Conservation (phyloP, 1,284 basidiomycete species). For the Malassezia pachydermatis region DNA sequence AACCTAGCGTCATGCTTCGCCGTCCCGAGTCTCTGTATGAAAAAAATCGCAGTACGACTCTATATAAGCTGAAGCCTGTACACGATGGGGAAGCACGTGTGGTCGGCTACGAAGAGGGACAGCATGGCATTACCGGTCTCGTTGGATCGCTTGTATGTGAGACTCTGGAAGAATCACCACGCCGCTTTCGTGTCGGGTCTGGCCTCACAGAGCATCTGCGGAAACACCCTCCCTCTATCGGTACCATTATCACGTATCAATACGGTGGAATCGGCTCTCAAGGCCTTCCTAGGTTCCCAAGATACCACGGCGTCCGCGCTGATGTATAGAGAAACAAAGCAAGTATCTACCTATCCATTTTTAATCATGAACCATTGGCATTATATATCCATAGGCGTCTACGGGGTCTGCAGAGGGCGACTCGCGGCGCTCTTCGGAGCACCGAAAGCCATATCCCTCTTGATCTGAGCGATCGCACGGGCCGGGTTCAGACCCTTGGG, state of each 20-base stretch:
- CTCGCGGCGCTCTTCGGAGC: slow-evolving; percentile 26
- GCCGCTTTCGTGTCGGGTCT: slow-evolving; percentile 46
- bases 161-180: slow-evolving; percentile 51
- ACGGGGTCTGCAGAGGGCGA: slow-evolving; percentile 37
- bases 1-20: slow-evolving; percentile 55
- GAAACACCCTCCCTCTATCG: slow-evolving; percentile 50
- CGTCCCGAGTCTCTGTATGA: slow-evolving; percentile 55
- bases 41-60: slow-evolving; percentile 53
- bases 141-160: slow-evolving; percentile 16
- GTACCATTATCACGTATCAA: slow-evolving; percentile 53
- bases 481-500: slow-evolving; percentile 78
- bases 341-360: not conserved
- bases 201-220: slow-evolving; percentile 35
- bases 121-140: slow-evolving; percentile 23
- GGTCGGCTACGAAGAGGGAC: slow-evolving; percentile 56
- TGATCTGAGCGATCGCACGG: slow-evolving; percentile 46
- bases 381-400: slow-evolving; percentile 31
- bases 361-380: not conserved
- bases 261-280: slow-evolving; percentile 11
- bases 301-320: slow-evolving; percentile 7
- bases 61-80: slow-evolving; percentile 62
- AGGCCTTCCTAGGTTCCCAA: slow-evolving; percentile 14
- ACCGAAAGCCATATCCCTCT: slow-evolving; percentile 46
- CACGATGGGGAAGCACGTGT: slow-evolving; percentile 61
- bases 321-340: not conserved